Evolutionary conservation across 192 early-diverging fungal genomes (phyloP), one percentile per base, ranked within the genome.

Genomic region (Diversispora epigaea): DNA sequence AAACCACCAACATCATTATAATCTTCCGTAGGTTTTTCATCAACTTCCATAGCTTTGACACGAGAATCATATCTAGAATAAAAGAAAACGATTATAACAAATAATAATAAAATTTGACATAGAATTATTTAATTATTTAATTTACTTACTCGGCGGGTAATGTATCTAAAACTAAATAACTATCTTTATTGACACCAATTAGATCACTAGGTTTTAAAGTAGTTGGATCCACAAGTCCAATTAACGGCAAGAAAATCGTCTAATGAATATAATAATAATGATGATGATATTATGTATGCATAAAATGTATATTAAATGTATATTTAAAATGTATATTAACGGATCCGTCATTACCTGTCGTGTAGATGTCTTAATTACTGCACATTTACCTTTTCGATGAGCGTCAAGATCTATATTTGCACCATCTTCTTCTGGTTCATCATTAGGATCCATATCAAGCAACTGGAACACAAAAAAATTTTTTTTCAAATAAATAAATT

Each of bases 21-120:
- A 70, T 94, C 93, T 84, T 99, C 97, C 17, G 95, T 96, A 15
- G 97, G 97, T 84, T 98, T 98, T 80, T 99, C 97, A 71, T 99
- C 97, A 6, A 99, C 97, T 82, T 99, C 97, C 97, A 99, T 99
- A 14, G 96, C 97, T 82, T 98, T 98, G 50, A 97, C 97, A 56
- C 97, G 89, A 41, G 95, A 94, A 82, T 99, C 97, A 76, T 97
- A 98, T 79, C 91, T 91, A 76, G 17, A 43, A n/a, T 22, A 17
- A 25, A 49, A 50, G 44, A 32, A 7, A 17, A 14, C 4, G n/a
- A n/a, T n/a, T n/a, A n/a, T n/a, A n/a, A n/a, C n/a, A n/a, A n/a
- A n/a, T n/a, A n/a, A n/a, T n/a, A n/a, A n/a, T n/a, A n/a, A n/a
- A n/a, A n/a, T n/a, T n/a, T n/a, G n/a, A n/a, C n/a, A n/a, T n/a